Evolutionary conservation across 495 filamentous ascomycete species (phyloP).

Genomic region (Hypoxylon intermedium): DNA sequence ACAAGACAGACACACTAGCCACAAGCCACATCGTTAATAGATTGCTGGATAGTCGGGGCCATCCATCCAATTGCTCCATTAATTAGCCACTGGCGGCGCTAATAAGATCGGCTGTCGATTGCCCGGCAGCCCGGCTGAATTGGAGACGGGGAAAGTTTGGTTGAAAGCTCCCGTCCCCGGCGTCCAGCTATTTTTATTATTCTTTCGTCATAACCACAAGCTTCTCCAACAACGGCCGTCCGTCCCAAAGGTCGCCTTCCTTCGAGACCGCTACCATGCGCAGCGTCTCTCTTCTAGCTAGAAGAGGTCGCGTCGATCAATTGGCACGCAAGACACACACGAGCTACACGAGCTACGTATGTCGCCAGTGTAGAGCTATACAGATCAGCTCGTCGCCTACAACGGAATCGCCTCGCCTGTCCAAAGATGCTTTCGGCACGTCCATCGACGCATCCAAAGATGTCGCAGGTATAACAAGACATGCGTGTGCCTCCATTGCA

Average conservation of each 20-base stretch:
- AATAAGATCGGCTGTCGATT: slow-evolving; percentile 5
- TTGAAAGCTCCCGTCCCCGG: slow-evolving; percentile 6
- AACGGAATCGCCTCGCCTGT: slow-evolving; percentile 54
- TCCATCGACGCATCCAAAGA: slow-evolving; percentile 44
- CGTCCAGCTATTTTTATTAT: slow-evolving; percentile 29
- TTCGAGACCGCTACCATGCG: slow-evolving; percentile 36
- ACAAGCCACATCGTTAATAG: slow-evolving; percentile 3
- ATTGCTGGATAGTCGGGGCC: no score
- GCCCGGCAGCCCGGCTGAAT: slow-evolving; percentile 7
- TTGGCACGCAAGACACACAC: slow-evolving; percentile 15
- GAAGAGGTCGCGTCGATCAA: slow-evolving; percentile 29
- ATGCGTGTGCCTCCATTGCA: background rate
- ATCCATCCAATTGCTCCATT: no score
- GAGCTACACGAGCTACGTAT: slow-evolving; percentile 41
- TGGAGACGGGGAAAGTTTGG: background rate
- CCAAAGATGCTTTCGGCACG: slow-evolving; percentile 54
- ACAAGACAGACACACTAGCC: no score
- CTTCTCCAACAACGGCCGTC: slow-evolving; percentile 4
- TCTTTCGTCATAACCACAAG: slow-evolving; percentile 22
- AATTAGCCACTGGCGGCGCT: background rate
- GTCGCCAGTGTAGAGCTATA: slow-evolving; percentile 58
- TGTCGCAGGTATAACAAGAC: slow-evolving; percentile 47
- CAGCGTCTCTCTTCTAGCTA: slow-evolving; percentile 35
- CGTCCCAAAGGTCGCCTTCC: background rate
- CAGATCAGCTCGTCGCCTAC: slow-evolving; percentile 62